phyloP scores from a whole-genome alignment of 768 basidiomycete species.

The Rhodotorula paludigena region DNA sequence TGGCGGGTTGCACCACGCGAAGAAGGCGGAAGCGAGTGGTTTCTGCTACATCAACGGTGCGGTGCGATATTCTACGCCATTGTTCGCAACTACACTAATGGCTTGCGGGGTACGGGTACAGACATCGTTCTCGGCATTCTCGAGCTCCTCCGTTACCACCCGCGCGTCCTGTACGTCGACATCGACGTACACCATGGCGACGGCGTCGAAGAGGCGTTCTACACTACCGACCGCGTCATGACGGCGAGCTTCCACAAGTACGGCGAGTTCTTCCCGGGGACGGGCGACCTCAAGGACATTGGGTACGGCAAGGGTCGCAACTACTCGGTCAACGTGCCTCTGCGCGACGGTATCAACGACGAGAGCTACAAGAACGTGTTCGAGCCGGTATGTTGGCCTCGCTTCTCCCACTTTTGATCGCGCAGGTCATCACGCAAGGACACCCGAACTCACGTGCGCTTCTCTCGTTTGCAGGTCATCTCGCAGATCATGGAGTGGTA shows the following conservation, averaged over 20 bases:
- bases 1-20: slow-evolving; percentile 95
- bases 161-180: slow-evolving; percentile 92
- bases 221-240: slow-evolving; percentile 98
- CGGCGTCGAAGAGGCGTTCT: slow-evolving; percentile 98
- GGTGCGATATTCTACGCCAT: slow-evolving; percentile 15
- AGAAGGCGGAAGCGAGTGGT: slow-evolving; percentile 97
- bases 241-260: slow-evolving; percentile 98
- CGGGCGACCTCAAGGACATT: slow-evolving; percentile 93
- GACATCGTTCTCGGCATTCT: slow-evolving; percentile 96
- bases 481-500: slow-evolving; percentile 89
- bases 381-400: slow-evolving; percentile 79
- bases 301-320: slow-evolving; percentile 91
- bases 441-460: not conserved
- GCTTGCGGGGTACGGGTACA: slow-evolving; percentile 43
- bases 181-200: slow-evolving; percentile 99
- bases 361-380: slow-evolving; percentile 93
- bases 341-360: slow-evolving; percentile 91
- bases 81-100: not conserved
- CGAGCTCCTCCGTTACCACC: slow-evolving; percentile 84
- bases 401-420: not conserved
- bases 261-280: slow-evolving; percentile 98
- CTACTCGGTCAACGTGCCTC: slow-evolving; percentile 88
- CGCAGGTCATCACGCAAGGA: not conserved
- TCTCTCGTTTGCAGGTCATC: slow-evolving; percentile 62
- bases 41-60: slow-evolving; percentile 98